phyloP scores from a whole-genome alignment of 1,284 basidiomycete genomes.

The Cutaneotrichosporon spelunceum region DNA sequence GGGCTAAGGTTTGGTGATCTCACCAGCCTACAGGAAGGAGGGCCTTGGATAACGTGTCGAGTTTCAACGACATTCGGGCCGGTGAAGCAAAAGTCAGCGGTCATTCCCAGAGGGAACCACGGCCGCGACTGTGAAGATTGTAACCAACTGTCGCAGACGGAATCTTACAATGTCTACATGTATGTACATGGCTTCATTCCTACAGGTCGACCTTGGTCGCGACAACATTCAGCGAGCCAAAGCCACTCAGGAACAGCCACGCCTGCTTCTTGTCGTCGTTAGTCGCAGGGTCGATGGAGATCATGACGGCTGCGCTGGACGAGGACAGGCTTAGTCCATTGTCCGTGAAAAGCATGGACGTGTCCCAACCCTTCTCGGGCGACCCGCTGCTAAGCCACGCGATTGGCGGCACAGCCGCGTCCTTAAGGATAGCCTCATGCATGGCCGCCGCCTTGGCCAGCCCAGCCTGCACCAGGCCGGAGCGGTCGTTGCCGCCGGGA shows the following conservation, averaged over 20 bases:
- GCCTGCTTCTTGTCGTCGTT: conserved; percentile 30
- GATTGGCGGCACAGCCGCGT: conserved; percentile 11
- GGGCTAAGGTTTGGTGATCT: no score
- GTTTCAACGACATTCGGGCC: no score
- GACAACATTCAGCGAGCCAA: conserved; percentile 22
- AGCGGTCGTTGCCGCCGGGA: conserved; percentile 20
- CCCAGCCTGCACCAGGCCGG: conserved; percentile 32
- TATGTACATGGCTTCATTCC: background rate
- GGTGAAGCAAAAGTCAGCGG: no score
- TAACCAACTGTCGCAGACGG: background rate
- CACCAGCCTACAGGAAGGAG: no score
- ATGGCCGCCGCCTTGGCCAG: conserved; percentile 17
- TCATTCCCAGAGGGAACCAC: no score
- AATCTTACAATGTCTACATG: no score
- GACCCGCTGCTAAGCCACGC: conserved; percentile 21
- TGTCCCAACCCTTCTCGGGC: conserved; percentile 14
- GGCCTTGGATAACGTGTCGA: no score
- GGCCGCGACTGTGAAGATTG: no score
- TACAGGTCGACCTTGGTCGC: conserved; percentile 28
- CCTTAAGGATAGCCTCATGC: conserved; percentile 2
- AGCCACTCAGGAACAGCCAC: conserved; percentile 33
- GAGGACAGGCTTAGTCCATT: conserved; percentile 26
- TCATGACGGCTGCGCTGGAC: conserved; percentile 24
- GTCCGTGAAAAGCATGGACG: conserved; percentile 25
- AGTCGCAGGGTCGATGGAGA: conserved; percentile 25